Evolutionary conservation across 2,329 filamentous ascomycete species (phyloP).

Genomic region (Talaromyces sp.): DNA sequence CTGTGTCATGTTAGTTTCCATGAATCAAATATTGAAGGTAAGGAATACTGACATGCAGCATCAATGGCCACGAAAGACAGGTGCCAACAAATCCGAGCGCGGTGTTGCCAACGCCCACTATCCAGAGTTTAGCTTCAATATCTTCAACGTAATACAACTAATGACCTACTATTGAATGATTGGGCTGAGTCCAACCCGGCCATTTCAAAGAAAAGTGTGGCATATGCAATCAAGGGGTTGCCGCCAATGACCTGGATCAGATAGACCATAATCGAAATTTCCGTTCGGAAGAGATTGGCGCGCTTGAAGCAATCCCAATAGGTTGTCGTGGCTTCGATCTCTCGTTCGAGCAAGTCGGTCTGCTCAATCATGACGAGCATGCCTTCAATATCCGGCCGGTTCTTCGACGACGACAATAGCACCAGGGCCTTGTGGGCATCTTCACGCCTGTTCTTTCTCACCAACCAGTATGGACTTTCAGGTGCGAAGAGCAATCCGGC

Average conservation of each 20-base stretch:
- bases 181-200: conserved; percentile 35
- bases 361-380: conserved; percentile 34
- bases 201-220: conserved; percentile 35
- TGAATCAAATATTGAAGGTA: conserved; percentile 26
- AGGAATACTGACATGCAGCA: conserved; percentile 33
- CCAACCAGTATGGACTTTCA: conserved; percentile 50
- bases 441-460: conserved; percentile 37
- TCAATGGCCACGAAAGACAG: conserved; percentile 36
- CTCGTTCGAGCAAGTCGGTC: conserved; percentile 38
- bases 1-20: conserved; percentile 32
- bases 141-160: conserved; percentile 36
- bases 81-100: conserved; percentile 37
- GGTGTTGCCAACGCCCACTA: conserved; percentile 27
- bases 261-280: conserved; percentile 39
- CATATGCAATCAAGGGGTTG: conserved; percentile 34
- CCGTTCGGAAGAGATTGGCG: conserved; percentile 39
- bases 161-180: conserved; percentile 38
- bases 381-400: conserved; percentile 35
- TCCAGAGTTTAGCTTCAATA: conserved; percentile 19
- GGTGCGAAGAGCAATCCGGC: conserved; percentile 42
- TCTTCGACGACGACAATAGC: conserved; percentile 38
- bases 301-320: conserved; percentile 40
- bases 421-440: conserved; percentile 39
- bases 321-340: conserved; percentile 35
- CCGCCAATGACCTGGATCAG: conserved; percentile 36